phyloP scores from a whole-genome alignment of 129 eudicot genomes.

The Chrysanthemum seticuspe region DNA sequence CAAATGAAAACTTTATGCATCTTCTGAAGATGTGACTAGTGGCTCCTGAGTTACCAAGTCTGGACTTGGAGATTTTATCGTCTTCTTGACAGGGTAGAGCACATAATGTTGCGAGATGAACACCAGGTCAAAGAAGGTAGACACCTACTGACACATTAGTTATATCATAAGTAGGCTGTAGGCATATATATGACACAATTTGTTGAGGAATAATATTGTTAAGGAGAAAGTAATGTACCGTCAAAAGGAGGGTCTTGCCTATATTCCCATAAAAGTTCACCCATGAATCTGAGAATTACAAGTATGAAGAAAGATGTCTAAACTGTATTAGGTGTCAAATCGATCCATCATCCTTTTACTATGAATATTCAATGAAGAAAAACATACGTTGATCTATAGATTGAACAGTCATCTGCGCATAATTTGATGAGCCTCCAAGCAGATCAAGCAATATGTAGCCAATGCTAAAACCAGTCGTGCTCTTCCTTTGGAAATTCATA shows the following conservation, averaged over 20 bases:
- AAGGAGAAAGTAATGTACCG: constrained; percentile 51
- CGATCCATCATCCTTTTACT: not conserved
- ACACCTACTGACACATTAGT: constrained; percentile 49
- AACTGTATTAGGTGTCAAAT: not conserved
- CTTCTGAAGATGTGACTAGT: constrained; percentile 48
- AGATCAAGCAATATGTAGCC: constrained; percentile 93
- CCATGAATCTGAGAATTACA: constrained; percentile 72
- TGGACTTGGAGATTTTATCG: constrained; percentile 16
- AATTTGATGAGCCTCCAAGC: constrained; percentile 74
- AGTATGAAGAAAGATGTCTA: constrained; percentile 17
- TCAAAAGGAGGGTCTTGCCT: constrained; percentile 89
- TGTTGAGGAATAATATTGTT: constrained; percentile 7
- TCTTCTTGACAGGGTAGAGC: constrained; percentile 58
- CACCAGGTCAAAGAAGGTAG: constrained; percentile 79
- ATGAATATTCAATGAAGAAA: not conserved
- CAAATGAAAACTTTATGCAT: constrained; percentile 19
- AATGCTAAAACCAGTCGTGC: constrained; percentile 92
- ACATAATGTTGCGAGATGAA: constrained; percentile 91
- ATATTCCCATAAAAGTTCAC: constrained; percentile 93
- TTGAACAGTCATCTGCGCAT: constrained; percentile 80
- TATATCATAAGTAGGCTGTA: no score
- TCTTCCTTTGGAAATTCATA: constrained; percentile 74
- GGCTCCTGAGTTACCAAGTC: constrained; percentile 60
- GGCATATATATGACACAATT: not conserved
- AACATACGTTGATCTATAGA: constrained; percentile 83